Evolutionary conservation across 2,329 filamentous ascomycete species (phyloP).

Genomic region (Tolypocladium guangdongense): DNA sequence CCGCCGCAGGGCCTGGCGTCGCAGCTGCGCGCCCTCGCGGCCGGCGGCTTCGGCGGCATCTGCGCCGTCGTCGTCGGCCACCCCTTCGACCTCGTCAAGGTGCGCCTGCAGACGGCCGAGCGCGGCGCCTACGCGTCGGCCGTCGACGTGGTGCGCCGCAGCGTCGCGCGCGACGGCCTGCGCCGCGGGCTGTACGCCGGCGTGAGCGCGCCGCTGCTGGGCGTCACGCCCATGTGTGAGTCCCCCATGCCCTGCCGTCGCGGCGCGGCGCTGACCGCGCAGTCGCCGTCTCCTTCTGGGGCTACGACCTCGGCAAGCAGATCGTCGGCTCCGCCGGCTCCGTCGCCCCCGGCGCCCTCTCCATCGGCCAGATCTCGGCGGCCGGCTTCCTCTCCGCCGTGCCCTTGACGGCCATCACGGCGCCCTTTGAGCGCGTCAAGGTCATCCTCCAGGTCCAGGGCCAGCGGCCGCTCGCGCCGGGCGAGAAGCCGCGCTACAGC

Average conservation of each 20-base stretch:
- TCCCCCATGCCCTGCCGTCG: too few relatives aligned
- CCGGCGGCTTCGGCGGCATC: slow-evolving; percentile 85
- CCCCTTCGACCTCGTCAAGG: slow-evolving; percentile 96
- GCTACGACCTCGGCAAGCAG: slow-evolving; percentile 90
- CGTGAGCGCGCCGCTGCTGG: slow-evolving; percentile 86
- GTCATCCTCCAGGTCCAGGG: slow-evolving; percentile 97
- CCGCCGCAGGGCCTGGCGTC: slow-evolving; percentile 28
- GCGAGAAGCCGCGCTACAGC: slow-evolving; percentile 85
- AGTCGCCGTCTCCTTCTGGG: slow-evolving; percentile 68
- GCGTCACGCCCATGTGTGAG: slow-evolving; percentile 98
- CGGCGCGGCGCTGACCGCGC: too few relatives aligned
- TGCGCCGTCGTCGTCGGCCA: slow-evolving; percentile 93
- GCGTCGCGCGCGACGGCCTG: slow-evolving; percentile 76
- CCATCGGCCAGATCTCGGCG: slow-evolving; percentile 77
- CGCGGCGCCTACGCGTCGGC: slow-evolving; percentile 84
- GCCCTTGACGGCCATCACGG: slow-evolving; percentile 96
- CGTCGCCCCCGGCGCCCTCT: slow-evolving; percentile 59
- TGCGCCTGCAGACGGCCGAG: slow-evolving; percentile 91
- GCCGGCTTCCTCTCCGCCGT: slow-evolving; percentile 97
- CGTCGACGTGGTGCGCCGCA: slow-evolving; percentile 84
- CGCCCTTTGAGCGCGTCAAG: slow-evolving; percentile 97
- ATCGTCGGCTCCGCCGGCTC: slow-evolving; percentile 62
- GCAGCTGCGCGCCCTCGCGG: slow-evolving; percentile 69
- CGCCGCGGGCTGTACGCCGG: slow-evolving; percentile 83
- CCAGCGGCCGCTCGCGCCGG: slow-evolving; percentile 76